These are phyloP conservation scores for Fusarium beomiforme DNA, from an alignment of 2,329 filamentous ascomycete genomes.

Conservation along the genomic window DNA sequence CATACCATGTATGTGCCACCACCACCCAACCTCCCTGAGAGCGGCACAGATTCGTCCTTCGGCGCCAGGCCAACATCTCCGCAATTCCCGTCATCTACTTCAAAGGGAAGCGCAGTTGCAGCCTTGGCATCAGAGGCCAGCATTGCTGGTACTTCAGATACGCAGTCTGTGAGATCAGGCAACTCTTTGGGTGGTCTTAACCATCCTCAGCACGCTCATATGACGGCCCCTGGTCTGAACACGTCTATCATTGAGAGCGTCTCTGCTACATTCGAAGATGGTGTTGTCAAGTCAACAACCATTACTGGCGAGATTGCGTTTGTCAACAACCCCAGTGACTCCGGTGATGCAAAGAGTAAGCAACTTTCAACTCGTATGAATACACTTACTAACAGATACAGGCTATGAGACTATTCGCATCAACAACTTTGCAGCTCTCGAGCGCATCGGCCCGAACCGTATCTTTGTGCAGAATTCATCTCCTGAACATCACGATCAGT, in stretches of 20 bases:
- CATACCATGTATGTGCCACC: constrained; percentile 90
- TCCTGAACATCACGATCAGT: constrained; percentile 78
- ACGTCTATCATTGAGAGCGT: constrained; percentile 92
- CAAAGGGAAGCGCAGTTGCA: constrained; percentile 56
- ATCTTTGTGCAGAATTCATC: constrained; percentile 81
- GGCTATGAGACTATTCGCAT: constrained; percentile 77
- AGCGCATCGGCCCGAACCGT: constrained; percentile 93
- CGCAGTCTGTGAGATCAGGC: constrained; percentile 89
- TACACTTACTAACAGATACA: constrained; percentile 40
- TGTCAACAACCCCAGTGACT: constrained; percentile 72
- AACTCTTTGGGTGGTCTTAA: constrained; percentile 78
- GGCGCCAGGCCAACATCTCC: constrained; percentile 35
- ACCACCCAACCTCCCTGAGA: constrained; percentile 49
- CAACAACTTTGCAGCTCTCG: constrained; percentile 87
- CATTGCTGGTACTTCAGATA: constrained; percentile 75
- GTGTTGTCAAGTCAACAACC: constrained; percentile 74
- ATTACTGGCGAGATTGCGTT: constrained; percentile 91
- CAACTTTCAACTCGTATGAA: constrained; percentile 10
- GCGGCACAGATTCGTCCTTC: constrained; percentile 41
- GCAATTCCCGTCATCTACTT: constrained; percentile 34
- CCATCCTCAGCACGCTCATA: constrained; percentile 82
- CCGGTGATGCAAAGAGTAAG: constrained; percentile 60
- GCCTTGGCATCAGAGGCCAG: constrained; percentile 71
- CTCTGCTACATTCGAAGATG: constrained; percentile 83
- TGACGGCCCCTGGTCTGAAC: constrained; percentile 82